These are phyloP conservation scores for grape (Vitis vinifera) DNA, from an alignment of 164 flowering plant species.

Conservation along the genomic window DNA sequence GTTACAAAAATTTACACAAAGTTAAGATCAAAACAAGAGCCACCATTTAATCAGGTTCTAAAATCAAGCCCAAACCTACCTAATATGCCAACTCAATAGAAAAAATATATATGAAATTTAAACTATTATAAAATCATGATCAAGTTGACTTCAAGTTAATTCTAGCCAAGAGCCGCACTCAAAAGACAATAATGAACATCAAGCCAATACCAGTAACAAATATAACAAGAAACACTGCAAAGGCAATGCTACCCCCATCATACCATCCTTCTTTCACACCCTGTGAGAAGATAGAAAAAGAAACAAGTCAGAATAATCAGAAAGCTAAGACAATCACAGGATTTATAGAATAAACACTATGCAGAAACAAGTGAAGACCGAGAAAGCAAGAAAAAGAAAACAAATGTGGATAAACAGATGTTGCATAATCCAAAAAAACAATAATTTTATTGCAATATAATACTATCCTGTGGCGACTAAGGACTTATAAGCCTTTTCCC, in stretches of 20 bases:
- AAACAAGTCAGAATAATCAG: background rate
- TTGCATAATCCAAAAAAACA: too few species aligned
- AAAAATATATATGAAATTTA: background rate
- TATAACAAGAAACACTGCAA: slow-evolving; percentile 75
- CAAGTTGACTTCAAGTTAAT: background rate
- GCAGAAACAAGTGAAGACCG: background rate
- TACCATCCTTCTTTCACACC: slow-evolving; percentile 72
- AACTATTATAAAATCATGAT: background rate
- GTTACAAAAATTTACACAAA: too few species aligned
- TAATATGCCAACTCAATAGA: too few species aligned
- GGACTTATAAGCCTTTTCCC: too few species aligned
- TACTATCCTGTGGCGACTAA: too few species aligned
- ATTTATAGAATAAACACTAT: background rate
- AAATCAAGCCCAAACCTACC: too few species aligned
- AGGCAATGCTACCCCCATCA: slow-evolving; percentile 78
- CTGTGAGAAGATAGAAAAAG: slow-evolving; percentile 22
- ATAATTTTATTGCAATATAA: too few species aligned
- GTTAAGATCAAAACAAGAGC: too few species aligned
- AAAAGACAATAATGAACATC: background rate
- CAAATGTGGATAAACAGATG: background rate
- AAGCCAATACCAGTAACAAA: slow-evolving; percentile 55
- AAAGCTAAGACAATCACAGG: too few species aligned
- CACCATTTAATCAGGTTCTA: too few species aligned
- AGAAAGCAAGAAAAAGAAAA: background rate
- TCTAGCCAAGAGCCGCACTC: background rate